phyloP scores from a whole-genome alignment of 179 eudicot species.

The Silene noctiflora region DNA sequence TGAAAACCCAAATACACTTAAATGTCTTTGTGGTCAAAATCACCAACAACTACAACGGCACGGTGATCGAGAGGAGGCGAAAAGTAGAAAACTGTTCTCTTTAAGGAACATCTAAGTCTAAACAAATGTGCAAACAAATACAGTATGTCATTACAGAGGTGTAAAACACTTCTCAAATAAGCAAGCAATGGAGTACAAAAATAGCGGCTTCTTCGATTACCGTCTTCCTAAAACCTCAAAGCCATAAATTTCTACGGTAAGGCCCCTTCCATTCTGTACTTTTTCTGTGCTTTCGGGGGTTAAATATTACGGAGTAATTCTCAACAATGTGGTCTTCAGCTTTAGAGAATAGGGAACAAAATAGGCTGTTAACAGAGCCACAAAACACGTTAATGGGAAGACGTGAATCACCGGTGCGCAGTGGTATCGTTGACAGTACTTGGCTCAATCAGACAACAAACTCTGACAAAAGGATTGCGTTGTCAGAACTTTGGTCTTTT shows the following conservation, averaged over 20 bases:
- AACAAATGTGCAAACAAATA: too few species aligned
- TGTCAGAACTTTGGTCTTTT: conserved; percentile 26
- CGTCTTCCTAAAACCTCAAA: background rate
- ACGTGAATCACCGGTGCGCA: background rate
- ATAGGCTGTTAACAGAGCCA: background rate
- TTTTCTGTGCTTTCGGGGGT: conserved; percentile 11
- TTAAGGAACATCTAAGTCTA: too few species aligned
- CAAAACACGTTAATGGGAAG: too few species aligned
- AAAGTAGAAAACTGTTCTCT: too few species aligned
- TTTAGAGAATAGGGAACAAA: background rate
- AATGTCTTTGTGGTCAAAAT: too few species aligned
- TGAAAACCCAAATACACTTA: too few species aligned
- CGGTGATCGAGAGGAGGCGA: too few species aligned
- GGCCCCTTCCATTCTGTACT: background rate
- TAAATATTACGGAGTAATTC: background rate
- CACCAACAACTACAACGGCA: too few species aligned
- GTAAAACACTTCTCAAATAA: too few species aligned
- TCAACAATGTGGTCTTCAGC: background rate
- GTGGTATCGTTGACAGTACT: background rate
- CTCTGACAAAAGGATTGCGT: conserved; percentile 26
- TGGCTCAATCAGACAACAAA: conserved; percentile 3
- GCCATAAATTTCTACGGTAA: background rate
- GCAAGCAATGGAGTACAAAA: background rate
- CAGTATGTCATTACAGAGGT: background rate
- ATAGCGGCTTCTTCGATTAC: background rate